These are phyloP conservation scores for Heterobasidion occidentale DNA, from an alignment of 1,284 basidiomycete genomes.

Conservation along the genomic window DNA sequence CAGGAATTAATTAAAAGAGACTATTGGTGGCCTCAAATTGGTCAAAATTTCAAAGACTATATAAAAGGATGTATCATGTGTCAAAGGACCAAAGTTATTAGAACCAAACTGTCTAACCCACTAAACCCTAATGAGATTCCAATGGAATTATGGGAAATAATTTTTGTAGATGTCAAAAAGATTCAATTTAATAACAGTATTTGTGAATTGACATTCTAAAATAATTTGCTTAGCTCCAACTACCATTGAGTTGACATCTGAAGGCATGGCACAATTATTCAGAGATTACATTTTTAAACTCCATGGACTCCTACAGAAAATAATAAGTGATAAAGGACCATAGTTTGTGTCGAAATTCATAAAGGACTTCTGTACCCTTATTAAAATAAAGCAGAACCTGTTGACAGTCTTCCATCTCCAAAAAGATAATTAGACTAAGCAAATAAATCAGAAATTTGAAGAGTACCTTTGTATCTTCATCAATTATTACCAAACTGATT, in stretches of 20 bases:
- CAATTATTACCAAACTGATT: constrained; percentile 29
- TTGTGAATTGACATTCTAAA: background rate
- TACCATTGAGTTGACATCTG: background rate
- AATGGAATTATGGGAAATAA: background rate
- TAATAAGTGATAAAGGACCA: background rate
- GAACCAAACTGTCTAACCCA: background rate
- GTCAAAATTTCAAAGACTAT: background rate
- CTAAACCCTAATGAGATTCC: background rate
- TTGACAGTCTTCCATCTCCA: constrained; percentile 12
- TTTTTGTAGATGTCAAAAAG: background rate
- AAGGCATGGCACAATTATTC: background rate
- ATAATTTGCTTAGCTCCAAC: background rate
- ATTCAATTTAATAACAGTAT: background rate
- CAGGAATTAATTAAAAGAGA: background rate
- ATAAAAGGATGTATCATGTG: background rate
- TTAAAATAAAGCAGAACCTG: background rate
- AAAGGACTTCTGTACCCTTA: background rate
- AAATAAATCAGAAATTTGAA: constrained; percentile 27
- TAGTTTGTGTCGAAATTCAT: background rate
- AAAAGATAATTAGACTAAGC: constrained; percentile 25
- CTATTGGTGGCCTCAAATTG: background rate
- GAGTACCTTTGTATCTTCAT: constrained; percentile 21
- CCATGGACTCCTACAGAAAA: background rate
- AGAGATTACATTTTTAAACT: background rate
- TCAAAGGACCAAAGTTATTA: background rate